These are phyloP conservation scores for Boletus tomentosulus DNA, from an alignment of 768 basidiomycete genomes.

Conservation along the genomic window DNA sequence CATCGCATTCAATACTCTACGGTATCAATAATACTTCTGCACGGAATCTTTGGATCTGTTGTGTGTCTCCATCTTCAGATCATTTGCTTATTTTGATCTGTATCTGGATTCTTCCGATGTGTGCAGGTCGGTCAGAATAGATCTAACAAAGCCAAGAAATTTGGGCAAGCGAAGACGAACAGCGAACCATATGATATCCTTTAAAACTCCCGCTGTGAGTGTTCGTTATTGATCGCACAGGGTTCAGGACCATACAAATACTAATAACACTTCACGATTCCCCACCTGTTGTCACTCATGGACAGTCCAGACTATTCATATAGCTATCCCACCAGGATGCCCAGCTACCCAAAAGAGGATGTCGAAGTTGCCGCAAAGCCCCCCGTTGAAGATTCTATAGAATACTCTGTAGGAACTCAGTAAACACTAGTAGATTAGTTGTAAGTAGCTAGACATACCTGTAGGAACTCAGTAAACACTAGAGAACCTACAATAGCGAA, in stretches of 20 bases:
- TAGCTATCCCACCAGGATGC: not conserved
- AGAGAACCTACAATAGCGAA: too few relatives aligned
- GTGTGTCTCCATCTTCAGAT: not conserved
- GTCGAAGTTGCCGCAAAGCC: conserved; percentile 20
- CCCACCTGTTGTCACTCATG: not conserved
- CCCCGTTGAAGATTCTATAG: conserved; percentile 6
- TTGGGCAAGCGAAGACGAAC: not conserved
- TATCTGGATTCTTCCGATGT: not conserved
- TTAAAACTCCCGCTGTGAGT: not conserved
- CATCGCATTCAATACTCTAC: too few relatives aligned
- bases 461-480: too few relatives aligned
- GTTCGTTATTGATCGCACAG: not conserved
- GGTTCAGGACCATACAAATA: not conserved
- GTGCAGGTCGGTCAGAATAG: not conserved
- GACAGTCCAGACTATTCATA: not conserved
- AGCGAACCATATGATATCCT: not conserved
- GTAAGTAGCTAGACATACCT: too few relatives aligned
- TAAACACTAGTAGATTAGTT: too few relatives aligned
- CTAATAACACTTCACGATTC: not conserved
- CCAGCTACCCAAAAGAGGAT: conserved; percentile 27
- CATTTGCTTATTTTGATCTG: not conserved
- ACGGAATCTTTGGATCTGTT: not conserved
- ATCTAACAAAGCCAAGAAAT: not conserved
- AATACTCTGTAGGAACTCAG: too few relatives aligned
- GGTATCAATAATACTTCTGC: not conserved